Percentiles rank a stretch among this genome's conserved stretches.
Conservation (phyloP, 2,329 filamentous ascomycete species). For the Scytalidium sp. region DNA sequence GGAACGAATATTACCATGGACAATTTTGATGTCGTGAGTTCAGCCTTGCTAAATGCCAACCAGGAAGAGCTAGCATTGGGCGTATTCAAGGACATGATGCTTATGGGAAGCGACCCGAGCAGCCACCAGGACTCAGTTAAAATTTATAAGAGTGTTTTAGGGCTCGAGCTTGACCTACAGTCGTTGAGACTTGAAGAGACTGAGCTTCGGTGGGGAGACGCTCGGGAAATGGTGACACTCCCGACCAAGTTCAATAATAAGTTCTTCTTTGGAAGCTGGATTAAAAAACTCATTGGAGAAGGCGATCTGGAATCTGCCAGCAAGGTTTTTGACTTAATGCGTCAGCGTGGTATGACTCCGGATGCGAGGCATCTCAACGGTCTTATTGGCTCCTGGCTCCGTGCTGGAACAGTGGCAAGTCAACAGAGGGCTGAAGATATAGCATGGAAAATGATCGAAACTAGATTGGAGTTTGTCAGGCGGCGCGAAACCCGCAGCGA, state of each 20-base stretch:
- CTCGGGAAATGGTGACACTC: conserved; percentile 40
- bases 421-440: conserved; percentile 62
- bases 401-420: conserved; percentile 53
- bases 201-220: conserved; percentile 31
- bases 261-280: conserved; percentile 85
- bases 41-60: conserved; percentile 65
- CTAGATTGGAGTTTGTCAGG: conserved; percentile 62
- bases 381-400: conserved; percentile 74
- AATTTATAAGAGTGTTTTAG: conserved; percentile 13
- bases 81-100: conserved; percentile 88
- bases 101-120: conserved; percentile 14
- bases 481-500: conserved; percentile 29
- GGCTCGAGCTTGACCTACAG: conserved; percentile 7
- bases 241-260: conserved; percentile 60
- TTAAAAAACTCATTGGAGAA: conserved; percentile 76
- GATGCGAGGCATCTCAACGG: conserved; percentile 78
- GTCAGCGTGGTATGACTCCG: conserved; percentile 62
- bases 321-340: conserved; percentile 74
- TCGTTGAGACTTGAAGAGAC: conserved; percentile 15
- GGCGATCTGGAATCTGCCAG: conserved; percentile 68
- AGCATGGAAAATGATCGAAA: conserved; percentile 74
- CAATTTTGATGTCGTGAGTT: conserved; percentile 74
- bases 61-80: conserved; percentile 66
- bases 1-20: conserved; percentile 61
- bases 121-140: conserved; percentile 18